Evolutionary conservation across 257 asterid genomes (phyloP), one percentile per base, ranked within the genome.

Genomic region (Capsicum rhomboideum): DNA sequence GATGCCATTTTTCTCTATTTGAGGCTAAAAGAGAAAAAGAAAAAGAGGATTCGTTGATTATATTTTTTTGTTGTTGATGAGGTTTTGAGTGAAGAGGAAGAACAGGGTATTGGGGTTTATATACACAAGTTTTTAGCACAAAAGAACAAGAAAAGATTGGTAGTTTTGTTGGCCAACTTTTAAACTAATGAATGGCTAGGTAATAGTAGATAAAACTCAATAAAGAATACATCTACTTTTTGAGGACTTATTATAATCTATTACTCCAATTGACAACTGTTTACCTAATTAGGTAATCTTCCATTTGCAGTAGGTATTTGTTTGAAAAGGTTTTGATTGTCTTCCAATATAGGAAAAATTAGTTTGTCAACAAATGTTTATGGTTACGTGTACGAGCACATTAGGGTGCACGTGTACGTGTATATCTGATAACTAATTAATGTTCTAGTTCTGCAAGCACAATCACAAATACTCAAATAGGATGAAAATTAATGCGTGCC

Each of bases 91-190:
- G 85, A 79, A 68, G 88, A 80, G 67, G 31, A 17, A 78, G 69
- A 78, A 31, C 44, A 44, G 78, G 85, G 16, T 6, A 42, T 28
- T 71, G 49, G 54, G 55, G 81, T 72, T 83, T 79, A 89, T 87
- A 90, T 49, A 54, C 50, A 0, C 2, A 58, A 54, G 68, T 52
- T 64, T 17, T 79, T n/a, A 20, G 16, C 23, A 34, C 18, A 69
- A 49, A 55, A 69, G 59, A 31, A 40, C 80, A 71, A 79, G 40
- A 21, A 40, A 63, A 37, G 21, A 28, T 83, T 69, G 90, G 85
- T 82, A 58, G 8, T 82, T 83, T 69, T 34, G 90, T 80, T 87
- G 87, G 88, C 90, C 90, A 85, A 87, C 90, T 80, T 31, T 40
- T 53, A 71, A 78, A 34, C 56, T 40, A n/a, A 72, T 20, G 26